Base-by-base conservation (phyloP, 106 monocot species). In the Apostasia ramifera region DNA sequence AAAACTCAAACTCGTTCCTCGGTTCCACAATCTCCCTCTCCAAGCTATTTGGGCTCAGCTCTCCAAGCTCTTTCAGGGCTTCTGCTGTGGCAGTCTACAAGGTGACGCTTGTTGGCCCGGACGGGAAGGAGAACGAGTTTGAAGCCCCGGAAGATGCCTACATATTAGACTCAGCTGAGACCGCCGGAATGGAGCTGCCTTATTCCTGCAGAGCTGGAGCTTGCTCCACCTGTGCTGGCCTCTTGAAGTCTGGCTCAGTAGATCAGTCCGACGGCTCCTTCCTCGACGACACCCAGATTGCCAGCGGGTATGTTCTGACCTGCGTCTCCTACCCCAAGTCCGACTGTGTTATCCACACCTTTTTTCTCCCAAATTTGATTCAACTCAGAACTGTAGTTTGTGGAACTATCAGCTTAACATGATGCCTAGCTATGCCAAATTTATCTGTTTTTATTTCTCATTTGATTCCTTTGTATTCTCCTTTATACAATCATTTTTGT, bases 261-360 rank as follows among this genome's bases (percentile, higher is more conserved):
- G 80, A 94, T 61, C 89, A 89, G 58, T 86, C 82, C 3, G 93
- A 93, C 50, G 89, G 84, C 5, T 94, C 84, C 6, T 94, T 89
- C 74, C 86, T 89, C 9, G 84, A 89, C 40, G 86, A 94, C 0
- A 8, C 1, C 6, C 75, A 80, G 71, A 82, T 79, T 46, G 76
- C 59, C 26, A 74, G 84, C 10, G 93, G 89, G 0, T 94, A 89
- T 39, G 55, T 86, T 10, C 75, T 94, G 39, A 87, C 86, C 0
- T 89, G 93, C 26, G 57, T 94, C 57, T 66, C 86, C 1, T 84
- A 86, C 73, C 93, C 86, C 1, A 83, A 59, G 10, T 59, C 83
- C 2, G 92, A 92, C 45, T 93, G 92, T 42, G 83, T 83, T 26
- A 82, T 86, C 37, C 73, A 80, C 61, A 89, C 86, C 48, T 88